A percentile compares a stretch with the other conserved stretches of the same genome.
Conservation (phyloP, 495 filamentous ascomycete genomes). For the Oleoguttula mirabilis region DNA sequence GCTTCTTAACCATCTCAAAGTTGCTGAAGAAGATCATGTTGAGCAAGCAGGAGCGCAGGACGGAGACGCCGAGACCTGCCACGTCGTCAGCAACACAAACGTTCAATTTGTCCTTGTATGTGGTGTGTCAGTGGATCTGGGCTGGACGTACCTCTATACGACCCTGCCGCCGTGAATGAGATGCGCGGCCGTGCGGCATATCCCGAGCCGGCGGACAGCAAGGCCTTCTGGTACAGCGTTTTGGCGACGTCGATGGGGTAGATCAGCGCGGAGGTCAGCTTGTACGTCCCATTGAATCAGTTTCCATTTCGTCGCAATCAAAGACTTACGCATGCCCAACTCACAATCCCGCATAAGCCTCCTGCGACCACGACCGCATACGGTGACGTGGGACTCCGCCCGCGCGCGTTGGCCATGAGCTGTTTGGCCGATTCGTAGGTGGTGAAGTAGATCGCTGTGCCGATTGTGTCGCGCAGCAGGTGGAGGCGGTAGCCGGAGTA, state of each 20-base stretch:
- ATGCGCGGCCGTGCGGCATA: constrained; percentile 53
- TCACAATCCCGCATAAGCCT: constrained; percentile 66
- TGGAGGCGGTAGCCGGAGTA: constrained; percentile 83
- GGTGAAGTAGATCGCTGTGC: constrained; percentile 81
- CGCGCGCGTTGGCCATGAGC: constrained; percentile 59
- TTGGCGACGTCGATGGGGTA: constrained; percentile 77
- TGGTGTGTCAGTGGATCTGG: no score
- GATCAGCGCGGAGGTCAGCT: constrained; percentile 31
- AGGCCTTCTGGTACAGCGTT: constrained; percentile 69
- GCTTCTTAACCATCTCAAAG: constrained; percentile 66
- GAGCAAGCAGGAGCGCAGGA: constrained; percentile 57
- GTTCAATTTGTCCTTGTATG: no score
- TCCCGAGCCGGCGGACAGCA: constrained; percentile 53
- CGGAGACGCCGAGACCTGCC: constrained; percentile 63
- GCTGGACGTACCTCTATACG: constrained; percentile 45
- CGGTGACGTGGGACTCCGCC: constrained; percentile 57
- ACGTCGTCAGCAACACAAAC: no score
- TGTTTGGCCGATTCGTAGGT: constrained; percentile 88
- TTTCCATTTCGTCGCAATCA: constrained; percentile 1
- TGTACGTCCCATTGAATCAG: background rate
- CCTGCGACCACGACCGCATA: constrained; percentile 62
- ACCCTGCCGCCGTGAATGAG: constrained; percentile 55
- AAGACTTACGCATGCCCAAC: constrained; percentile 63
- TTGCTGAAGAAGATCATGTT: constrained; percentile 72
- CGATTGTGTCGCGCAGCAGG: constrained; percentile 73